Percentiles rank a stretch among this genome's conserved stretches.
Conservation (phyloP, 2,329 filamentous ascomycete species). For the Gnomoniopsis smithogilvyi region DNA sequence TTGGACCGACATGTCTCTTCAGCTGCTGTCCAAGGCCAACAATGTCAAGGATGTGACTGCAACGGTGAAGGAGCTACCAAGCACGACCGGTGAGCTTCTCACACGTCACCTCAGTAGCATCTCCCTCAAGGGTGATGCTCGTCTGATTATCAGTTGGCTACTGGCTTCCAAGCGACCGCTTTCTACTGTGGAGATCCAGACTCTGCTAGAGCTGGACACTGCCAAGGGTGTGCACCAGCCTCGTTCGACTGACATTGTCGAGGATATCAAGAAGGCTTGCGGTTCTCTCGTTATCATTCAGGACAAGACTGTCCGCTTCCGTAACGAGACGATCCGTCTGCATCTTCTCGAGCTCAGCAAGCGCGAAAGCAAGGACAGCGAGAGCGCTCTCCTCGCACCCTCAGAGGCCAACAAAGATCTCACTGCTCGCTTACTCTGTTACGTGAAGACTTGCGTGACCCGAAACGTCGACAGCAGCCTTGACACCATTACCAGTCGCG, state of each 20-base stretch:
- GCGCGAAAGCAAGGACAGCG: constrained; percentile 17
- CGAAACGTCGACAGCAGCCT: constrained; percentile 18
- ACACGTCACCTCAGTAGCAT: constrained; percentile 11
- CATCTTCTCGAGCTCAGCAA: constrained; percentile 19
- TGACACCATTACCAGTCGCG: constrained; percentile 11
- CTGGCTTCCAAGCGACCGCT: constrained; percentile 18
- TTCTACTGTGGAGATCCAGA: constrained; percentile 18
- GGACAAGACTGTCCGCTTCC: constrained; percentile 20
- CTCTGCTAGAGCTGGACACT: constrained; percentile 19
- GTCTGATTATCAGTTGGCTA: constrained; percentile 20
- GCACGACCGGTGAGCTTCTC: constrained; percentile 15
- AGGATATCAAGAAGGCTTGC: constrained; percentile 19
- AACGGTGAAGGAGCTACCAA: constrained; percentile 15
- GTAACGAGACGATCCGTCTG: constrained; percentile 19
- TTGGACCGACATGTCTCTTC: constrained; percentile 17
- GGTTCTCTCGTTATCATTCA: constrained; percentile 17
- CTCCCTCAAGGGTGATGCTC: constrained; percentile 15
- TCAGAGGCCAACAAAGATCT: constrained; percentile 19
- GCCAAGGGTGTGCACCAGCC: constrained; percentile 15
- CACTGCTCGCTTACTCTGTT: constrained; percentile 16
- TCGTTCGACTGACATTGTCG: constrained; percentile 19
- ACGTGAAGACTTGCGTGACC: constrained; percentile 18
- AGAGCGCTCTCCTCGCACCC: constrained; percentile 12
- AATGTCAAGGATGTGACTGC: constrained; percentile 9
- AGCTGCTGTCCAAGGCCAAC: constrained; percentile 15